Evolutionary conservation across 2,329 filamentous ascomycete genomes (phyloP).

Genomic region (Atkinsonella texensis): DNA sequence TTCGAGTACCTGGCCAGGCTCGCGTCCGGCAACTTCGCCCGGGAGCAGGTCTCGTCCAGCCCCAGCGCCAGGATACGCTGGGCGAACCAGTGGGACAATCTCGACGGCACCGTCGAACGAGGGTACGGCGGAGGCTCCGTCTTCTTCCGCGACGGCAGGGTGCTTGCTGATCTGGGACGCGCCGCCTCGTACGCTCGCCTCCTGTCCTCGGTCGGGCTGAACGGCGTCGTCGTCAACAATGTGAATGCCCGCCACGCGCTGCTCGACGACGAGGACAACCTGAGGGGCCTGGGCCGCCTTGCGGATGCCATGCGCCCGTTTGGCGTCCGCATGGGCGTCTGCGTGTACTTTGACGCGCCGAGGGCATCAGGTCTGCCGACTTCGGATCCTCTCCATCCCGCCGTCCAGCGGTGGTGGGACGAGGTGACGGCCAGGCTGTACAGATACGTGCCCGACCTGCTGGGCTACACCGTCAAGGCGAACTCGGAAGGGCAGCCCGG

Average conservation of each 20-base stretch:
- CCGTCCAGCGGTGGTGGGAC: neutral
- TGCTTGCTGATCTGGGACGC: neutral
- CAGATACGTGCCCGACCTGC: too few relatives aligned
- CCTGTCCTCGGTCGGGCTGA: too few relatives aligned
- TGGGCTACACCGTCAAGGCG: too few relatives aligned
- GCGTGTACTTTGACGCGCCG: too few relatives aligned
- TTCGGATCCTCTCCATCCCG: neutral
- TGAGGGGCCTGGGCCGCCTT: neutral
- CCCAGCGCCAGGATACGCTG: too few relatives aligned
- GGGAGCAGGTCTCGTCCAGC: too few relatives aligned
- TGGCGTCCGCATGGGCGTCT: neutral
- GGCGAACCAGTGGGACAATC: too few relatives aligned
- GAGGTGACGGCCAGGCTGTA: neutral
- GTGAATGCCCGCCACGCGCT: too few relatives aligned
- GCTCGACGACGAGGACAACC: neutral
- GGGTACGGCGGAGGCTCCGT: neutral
- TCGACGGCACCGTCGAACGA: neutral
- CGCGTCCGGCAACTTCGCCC: too few relatives aligned
- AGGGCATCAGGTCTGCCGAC: neutral
- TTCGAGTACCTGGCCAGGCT: neutral
- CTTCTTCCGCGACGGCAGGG: neutral
- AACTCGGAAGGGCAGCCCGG: too few relatives aligned
- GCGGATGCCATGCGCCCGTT: neutral
- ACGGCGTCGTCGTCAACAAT: too few relatives aligned
- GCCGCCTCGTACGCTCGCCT: too few relatives aligned